Conservation (phyloP, 2,329 filamentous ascomycete genomes). For the Juglanconis juglandina region DNA sequence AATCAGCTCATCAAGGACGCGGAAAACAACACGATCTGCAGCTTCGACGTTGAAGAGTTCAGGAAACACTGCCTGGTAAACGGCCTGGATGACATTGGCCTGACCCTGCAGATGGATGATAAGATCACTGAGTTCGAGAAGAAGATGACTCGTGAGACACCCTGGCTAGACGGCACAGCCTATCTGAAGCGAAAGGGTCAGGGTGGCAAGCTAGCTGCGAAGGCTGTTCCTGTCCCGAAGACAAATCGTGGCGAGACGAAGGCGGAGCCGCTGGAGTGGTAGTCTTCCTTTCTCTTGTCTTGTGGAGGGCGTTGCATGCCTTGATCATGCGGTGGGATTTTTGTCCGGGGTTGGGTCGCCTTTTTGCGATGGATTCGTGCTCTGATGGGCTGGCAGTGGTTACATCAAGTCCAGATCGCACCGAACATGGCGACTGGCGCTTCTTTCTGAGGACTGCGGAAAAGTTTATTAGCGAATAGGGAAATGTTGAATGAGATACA, state of each 20-base stretch:
- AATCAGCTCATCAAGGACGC: conserved; percentile 79
- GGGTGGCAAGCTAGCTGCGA: conserved; percentile 53
- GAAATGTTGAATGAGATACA: conserved; percentile 5
- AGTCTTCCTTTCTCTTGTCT: conserved; percentile 23
- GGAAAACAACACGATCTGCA: conserved; percentile 67
- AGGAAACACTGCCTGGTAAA: conserved; percentile 91
- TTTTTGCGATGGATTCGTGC: not conserved
- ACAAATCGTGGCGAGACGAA: conserved; percentile 84
- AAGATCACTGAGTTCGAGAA: conserved; percentile 83
- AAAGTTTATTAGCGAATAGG: conserved; percentile 7
- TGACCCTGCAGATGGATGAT: conserved; percentile 88
- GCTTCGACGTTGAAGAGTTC: conserved; percentile 89
- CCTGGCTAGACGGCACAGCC: conserved; percentile 85
- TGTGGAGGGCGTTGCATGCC: conserved; percentile 5
- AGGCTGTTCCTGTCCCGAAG: conserved; percentile 71
- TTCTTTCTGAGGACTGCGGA: not conserved
- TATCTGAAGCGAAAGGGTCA: conserved; percentile 65
- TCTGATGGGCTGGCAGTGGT: not conserved
- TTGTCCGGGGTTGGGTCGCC: not conserved
- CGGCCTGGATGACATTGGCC: conserved; percentile 89
- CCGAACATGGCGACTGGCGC: not conserved
- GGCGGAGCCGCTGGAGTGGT: conserved; percentile 88
- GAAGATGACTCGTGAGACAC: conserved; percentile 71
- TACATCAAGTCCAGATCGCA: not conserved
- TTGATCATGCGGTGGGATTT: not conserved